A percentile compares a stretch with the other conserved stretches of the same genome.
Evolutionary conservation across 2,329 filamentous ascomycete species (phyloP).

Genomic region (Exserohilum rostratum): DNA sequence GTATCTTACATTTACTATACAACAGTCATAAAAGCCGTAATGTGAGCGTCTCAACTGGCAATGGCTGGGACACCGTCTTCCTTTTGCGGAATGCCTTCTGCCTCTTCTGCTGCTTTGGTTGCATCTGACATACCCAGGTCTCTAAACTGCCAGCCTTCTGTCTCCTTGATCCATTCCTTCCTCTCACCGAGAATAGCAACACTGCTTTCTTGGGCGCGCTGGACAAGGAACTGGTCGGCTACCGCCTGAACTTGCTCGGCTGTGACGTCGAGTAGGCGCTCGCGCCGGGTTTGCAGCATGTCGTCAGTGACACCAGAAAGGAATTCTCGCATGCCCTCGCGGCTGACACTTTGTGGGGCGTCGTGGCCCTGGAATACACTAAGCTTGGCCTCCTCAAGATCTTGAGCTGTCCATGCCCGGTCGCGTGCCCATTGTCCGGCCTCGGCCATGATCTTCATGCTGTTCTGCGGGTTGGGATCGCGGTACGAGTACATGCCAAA

Average conservation of each 20-base stretch:
- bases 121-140: constrained; percentile 68
- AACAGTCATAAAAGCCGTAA: constrained; percentile 9
- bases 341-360: constrained; percentile 83
- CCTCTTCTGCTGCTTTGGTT: constrained; percentile 26
- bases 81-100: constrained; percentile 24
- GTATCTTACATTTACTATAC: constrained; percentile 24
- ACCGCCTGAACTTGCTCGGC: constrained; percentile 78
- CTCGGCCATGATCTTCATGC: constrained; percentile 80
- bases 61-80: constrained; percentile 22
- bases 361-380: constrained; percentile 92
- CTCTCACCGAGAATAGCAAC: constrained; percentile 81
- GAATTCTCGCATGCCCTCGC: constrained; percentile 87
- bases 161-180: constrained; percentile 70
- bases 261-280: constrained; percentile 84
- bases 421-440: constrained; percentile 84
- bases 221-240: constrained; percentile 81
- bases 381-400: constrained; percentile 95
- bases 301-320: constrained; percentile 82
- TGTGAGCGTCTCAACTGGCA: constrained; percentile 3
- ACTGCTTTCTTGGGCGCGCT: constrained; percentile 67
- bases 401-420: constrained; percentile 78
- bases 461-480: constrained; percentile 92
- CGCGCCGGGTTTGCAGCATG: constrained; percentile 85
- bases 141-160: constrained; percentile 74
- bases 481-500: constrained; percentile 98